Evolutionary conservation across 1,284 basidiomycete species (phyloP).

Genomic region (Trametes pubescens): DNA sequence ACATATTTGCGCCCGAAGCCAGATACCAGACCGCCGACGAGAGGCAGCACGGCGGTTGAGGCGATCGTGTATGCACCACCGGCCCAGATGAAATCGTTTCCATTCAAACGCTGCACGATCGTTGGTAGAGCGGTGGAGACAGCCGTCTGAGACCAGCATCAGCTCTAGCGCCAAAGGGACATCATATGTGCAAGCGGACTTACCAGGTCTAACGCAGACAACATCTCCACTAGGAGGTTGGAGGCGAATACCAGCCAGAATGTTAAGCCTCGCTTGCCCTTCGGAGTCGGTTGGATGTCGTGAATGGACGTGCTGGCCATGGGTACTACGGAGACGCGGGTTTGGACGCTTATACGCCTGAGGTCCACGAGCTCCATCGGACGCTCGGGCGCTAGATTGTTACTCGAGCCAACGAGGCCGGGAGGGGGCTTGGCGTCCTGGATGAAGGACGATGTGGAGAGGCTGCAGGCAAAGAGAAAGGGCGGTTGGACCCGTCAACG

Average conservation of each 20-base stretch:
- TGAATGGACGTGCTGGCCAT: constrained; percentile 4
- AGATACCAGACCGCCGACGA: constrained; percentile 45
- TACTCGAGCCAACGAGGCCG: background rate
- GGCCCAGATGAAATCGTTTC: constrained; percentile 46
- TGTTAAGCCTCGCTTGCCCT: constrained; percentile 15
- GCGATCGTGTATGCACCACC: constrained; percentile 50
- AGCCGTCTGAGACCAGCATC: constrained; percentile 16
- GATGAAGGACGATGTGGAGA: constrained; percentile 16
- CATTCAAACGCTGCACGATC: constrained; percentile 31
- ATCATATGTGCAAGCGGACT: background rate
- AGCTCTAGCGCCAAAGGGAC: background rate
- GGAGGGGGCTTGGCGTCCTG: constrained; percentile 13
- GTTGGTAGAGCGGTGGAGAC: constrained; percentile 35
- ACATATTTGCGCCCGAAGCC: constrained; percentile 48
- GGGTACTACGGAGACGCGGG: constrained; percentile 1
- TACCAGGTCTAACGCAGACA: constrained; percentile 18
- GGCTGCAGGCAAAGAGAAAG: constrained; percentile 9
- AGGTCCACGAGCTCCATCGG: constrained; percentile 9
- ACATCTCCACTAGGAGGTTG: constrained; percentile 19
- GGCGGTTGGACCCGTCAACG: background rate
- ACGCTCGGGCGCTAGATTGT: background rate
- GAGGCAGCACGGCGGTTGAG: constrained; percentile 45
- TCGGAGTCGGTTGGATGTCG: constrained; percentile 12
- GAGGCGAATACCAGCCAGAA: constrained; percentile 21
- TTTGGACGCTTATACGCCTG: constrained; percentile 10